Base-by-base conservation (phyloP, 768 basidiomycete species). In the Pleurotus salmoneostramineus region DNA sequence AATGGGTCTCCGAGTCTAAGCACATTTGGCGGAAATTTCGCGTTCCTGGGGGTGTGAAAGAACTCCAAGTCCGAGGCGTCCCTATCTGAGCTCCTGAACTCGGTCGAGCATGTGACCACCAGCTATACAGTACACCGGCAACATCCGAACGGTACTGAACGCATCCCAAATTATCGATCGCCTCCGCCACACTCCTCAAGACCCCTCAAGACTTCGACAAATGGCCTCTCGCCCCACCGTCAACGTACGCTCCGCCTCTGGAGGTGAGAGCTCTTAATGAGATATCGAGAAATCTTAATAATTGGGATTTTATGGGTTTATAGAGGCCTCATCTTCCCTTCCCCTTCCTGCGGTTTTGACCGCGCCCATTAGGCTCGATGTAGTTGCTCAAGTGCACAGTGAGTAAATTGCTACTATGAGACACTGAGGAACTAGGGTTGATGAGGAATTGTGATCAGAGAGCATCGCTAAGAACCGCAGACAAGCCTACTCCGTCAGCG, bases 321-420 rank as follows among this genome's bases (percentile, higher is more conserved):
- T 64, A 91, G 92, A 94, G 83, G 79, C 90, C 45, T 92, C 93
- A 43, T 80, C 83, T 73, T 96, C 94, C 48, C 86, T 95, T 55
- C 91, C 93, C 57, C 90, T 95, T 66, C 94, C 96, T 54, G 93
- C 94, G 68, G 97, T 99, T 71, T 80, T 99, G 70, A 95, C 94
- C 67, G 97, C 96, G 40, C 96, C 97, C 69, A 98, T 99, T 77
- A 84, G 97, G 76, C 87, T 96, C 71, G 97, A 99, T 83, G 95
- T 99, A 64, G 96, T 99, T 66, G 84, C 92, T 61, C 94, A 95
- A 76, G 93, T 99, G 60, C 95, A 98, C 91, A 99, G 97, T 98
- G 74, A 79, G 93, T 85, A 70, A n/a, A 36, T 48, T 37, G 50
- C n/a, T 33, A 21, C 55, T 36, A 17, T 32, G 5, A 0, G 8